A percentile compares a stretch with the other conserved stretches of the same genome.
phyloP scores from a whole-genome alignment of 352 stramenopile genomes.

The Phytophthora melonis region DNA sequence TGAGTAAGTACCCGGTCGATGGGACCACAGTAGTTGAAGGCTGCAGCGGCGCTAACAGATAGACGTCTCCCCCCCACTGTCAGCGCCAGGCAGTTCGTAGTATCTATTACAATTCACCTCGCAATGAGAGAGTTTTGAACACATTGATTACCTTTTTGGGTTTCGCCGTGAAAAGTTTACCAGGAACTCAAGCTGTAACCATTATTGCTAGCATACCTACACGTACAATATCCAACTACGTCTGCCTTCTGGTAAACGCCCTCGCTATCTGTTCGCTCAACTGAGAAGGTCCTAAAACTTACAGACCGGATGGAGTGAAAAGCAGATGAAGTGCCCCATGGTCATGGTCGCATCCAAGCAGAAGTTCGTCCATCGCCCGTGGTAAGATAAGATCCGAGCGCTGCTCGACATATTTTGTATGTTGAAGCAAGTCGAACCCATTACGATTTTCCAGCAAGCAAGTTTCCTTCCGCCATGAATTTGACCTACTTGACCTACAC shows the following conservation, averaged over 20 bases:
- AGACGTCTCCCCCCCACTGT: constrained; percentile 17
- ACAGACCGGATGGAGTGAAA: background rate
- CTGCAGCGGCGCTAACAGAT: constrained; percentile 17
- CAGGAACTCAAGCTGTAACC: background rate
- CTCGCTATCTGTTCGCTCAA: background rate
- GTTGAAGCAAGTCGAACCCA: constrained; percentile 5
- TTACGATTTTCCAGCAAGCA: background rate
- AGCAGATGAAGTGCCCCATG: constrained; percentile 3
- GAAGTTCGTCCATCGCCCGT: background rate
- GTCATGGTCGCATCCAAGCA: background rate
- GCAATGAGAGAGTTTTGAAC: constrained; percentile 33
- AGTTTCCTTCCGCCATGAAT: too few species aligned
- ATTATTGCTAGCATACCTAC: too few species aligned
- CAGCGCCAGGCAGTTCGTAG: constrained; percentile 20
- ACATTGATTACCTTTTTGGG: background rate
- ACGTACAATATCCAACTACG: too few species aligned
- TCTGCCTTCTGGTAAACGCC: background rate
- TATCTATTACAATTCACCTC: constrained; percentile 44
- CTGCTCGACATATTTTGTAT: background rate
- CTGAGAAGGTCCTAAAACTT: background rate
- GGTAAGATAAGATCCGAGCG: constrained; percentile 1
- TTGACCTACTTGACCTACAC: background rate
- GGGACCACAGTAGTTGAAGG: constrained; percentile 6
- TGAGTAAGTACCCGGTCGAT: constrained; percentile 25
- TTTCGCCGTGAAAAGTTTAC: background rate